Percentiles rank a stretch among this genome's conserved stretches.
Conservation (phyloP, 305 asterid species). For the Fraxinus sp. region DNA sequence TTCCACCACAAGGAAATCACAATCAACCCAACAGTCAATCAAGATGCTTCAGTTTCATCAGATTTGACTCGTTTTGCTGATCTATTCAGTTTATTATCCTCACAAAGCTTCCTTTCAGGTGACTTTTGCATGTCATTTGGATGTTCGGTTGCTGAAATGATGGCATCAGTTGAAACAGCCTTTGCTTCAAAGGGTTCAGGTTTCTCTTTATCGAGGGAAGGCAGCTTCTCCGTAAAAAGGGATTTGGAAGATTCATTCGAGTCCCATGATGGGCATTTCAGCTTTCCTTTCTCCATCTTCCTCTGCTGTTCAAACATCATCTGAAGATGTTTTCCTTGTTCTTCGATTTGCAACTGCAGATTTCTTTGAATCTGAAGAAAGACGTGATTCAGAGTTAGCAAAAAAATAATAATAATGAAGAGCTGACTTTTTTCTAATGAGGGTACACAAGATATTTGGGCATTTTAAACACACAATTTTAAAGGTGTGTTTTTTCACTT, state of each 20-base stretch:
- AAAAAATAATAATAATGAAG: neutral
- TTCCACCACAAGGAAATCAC: slow-evolving; percentile 7
- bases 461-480: neutral
- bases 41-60: slow-evolving; percentile 21
- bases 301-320: slow-evolving; percentile 73
- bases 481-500: neutral
- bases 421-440: neutral
- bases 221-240: slow-evolving; percentile 17
- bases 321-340: slow-evolving; percentile 71
- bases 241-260: slow-evolving; percentile 26
- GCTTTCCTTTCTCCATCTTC: slow-evolving; percentile 47
- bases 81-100: slow-evolving; percentile 31
- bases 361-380: slow-evolving; percentile 69
- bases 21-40: slow-evolving; percentile 9
- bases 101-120: slow-evolving; percentile 20
- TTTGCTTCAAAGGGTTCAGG: slow-evolving; percentile 28
- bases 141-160: slow-evolving; percentile 22
- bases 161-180: slow-evolving; percentile 23
- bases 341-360: slow-evolving; percentile 79
- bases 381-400: neutral
- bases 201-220: slow-evolving; percentile 13
- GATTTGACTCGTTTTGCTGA: slow-evolving; percentile 43
- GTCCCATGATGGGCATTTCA: slow-evolving; percentile 27
- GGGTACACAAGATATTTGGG: neutral
- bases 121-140: slow-evolving; percentile 23